These are phyloP conservation scores for Eutreptiella sp. DNA, from an alignment of 208 protist species.

Conservation along the genomic window DNA sequence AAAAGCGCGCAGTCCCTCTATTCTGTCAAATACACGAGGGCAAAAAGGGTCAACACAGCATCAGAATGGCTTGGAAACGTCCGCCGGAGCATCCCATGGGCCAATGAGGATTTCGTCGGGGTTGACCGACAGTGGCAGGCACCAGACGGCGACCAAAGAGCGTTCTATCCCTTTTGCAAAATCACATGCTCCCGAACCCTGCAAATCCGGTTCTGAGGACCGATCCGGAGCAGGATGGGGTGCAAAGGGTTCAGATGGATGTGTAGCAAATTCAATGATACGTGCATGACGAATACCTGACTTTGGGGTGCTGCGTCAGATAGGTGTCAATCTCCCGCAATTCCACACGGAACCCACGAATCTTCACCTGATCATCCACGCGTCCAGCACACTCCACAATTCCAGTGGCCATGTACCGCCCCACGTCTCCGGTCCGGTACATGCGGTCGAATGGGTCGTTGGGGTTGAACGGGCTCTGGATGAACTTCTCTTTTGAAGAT, in stretches of 20 bases:
- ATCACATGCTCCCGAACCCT: no score
- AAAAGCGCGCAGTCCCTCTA: no score
- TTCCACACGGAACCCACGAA: constrained; percentile 48
- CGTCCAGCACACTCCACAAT: constrained; percentile 39
- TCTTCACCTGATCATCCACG: constrained; percentile 46
- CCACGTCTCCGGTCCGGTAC: constrained; percentile 41
- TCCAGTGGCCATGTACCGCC: constrained; percentile 23
- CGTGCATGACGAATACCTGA: constrained; percentile 37
- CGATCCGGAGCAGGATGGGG: constrained; percentile 37
- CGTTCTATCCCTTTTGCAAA: constrained; percentile 24
- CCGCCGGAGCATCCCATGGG: no score
- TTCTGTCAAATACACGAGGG: no score
- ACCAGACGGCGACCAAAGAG: constrained; percentile 10
- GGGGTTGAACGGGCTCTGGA: constrained; percentile 31
- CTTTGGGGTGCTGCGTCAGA: constrained; percentile 12
- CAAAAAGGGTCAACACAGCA: no score
- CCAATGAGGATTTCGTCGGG: no score
- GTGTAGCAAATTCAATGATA: no score
- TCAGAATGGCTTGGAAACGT: no score
- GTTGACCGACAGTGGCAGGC: no score
- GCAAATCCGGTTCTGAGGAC: constrained; percentile 28
- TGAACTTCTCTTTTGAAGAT: constrained; percentile 32
- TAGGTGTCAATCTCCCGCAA: constrained; percentile 47
- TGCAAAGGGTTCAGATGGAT: no score
- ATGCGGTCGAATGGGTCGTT: constrained; percentile 18